phyloP scores from a whole-genome alignment of 371 early-diverging fungal species.

The Nosema muscidifuracis region DNA sequence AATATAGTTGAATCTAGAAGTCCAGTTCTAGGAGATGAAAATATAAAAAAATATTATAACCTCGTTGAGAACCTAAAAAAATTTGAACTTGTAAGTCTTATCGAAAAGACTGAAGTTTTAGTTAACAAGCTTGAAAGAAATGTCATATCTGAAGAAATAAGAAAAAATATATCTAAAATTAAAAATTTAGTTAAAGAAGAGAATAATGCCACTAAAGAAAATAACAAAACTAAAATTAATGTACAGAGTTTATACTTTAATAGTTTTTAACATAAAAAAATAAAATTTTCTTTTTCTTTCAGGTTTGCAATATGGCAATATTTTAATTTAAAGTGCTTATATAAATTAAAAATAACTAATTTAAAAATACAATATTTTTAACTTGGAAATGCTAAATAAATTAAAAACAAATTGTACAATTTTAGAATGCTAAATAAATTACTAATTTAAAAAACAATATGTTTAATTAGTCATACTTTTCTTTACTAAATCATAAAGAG shows the following conservation, averaged over 20 bases:
- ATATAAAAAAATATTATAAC: slow-evolving; percentile 55
- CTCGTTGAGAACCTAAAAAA: slow-evolving; percentile 15
- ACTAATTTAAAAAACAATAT: too few species aligned
- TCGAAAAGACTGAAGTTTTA: slow-evolving; percentile 40
- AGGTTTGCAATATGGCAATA: too few species aligned
- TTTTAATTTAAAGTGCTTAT: too few species aligned
- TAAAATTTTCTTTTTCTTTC: too few species aligned
- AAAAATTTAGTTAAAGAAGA: slow-evolving; percentile 32
- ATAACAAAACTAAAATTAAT: slow-evolving; percentile 16
- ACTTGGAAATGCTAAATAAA: too few species aligned
- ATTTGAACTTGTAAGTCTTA: slow-evolving; percentile 26
- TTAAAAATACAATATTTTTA: too few species aligned
- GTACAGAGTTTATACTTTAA: slow-evolving; percentile 30
- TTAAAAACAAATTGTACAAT: too few species aligned
- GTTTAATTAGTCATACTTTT: too few species aligned
- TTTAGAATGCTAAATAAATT: too few species aligned
- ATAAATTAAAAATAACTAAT: too few species aligned
- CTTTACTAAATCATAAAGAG: too few species aligned
- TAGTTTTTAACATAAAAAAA: slow-evolving; percentile 24
- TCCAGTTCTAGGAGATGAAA: slow-evolving; percentile 29
- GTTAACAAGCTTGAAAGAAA: slow-evolving; percentile 18
- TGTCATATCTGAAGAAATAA: slow-evolving; percentile 3
- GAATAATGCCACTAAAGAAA: slow-evolving; percentile 2
- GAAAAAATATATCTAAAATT: slow-evolving; percentile 30
- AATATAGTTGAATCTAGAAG: slow-evolving; percentile 13